A percentile compares a stretch with the other conserved stretches of the same genome.
phyloP scores from a whole-genome alignment of 306 rosid species.

The Calophaca sinica region DNA sequence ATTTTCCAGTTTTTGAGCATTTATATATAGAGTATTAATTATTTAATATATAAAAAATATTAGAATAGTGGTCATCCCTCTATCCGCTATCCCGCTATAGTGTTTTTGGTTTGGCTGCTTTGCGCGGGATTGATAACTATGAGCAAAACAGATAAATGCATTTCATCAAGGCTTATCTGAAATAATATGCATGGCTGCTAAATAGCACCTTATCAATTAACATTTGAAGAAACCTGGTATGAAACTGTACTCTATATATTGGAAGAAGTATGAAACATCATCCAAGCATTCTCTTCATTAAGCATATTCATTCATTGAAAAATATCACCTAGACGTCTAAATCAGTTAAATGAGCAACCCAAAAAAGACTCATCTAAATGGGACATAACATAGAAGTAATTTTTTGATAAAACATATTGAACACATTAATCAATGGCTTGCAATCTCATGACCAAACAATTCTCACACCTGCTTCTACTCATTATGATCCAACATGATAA shows the following conservation, averaged over 20 bases:
- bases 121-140: background rate
- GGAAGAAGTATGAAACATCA: conserved; percentile 10
- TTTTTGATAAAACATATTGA: background rate
- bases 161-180: background rate
- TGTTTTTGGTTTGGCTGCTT: too few relatives aligned
- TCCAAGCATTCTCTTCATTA: conserved; percentile 12
- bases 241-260: background rate
- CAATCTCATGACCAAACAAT: conserved; percentile 26
- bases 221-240: background rate
- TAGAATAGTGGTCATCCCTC: too few relatives aligned
- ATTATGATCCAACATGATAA: conserved; percentile 17
- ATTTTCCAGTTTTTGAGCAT: too few relatives aligned
- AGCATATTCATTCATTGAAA: conserved; percentile 6
- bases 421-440: conserved; percentile 15
- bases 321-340: conserved; percentile 14
- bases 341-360: conserved; percentile 14
- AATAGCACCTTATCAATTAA: conserved; percentile 7
- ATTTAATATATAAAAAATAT: too few relatives aligned
- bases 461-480: conserved; percentile 31
- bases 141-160: conserved; percentile 34
- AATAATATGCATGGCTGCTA: conserved; percentile 13
- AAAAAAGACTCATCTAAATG: background rate
- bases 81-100: too few relatives aligned
- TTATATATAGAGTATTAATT: too few relatives aligned
- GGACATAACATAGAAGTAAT: conserved; percentile 7